Percentiles rank a stretch among this genome's conserved stretches.
These are phyloP conservation scores for Alternaria brassicicola DNA, from an alignment of 2,329 filamentous ascomycete genomes.

Conservation along the genomic window DNA sequence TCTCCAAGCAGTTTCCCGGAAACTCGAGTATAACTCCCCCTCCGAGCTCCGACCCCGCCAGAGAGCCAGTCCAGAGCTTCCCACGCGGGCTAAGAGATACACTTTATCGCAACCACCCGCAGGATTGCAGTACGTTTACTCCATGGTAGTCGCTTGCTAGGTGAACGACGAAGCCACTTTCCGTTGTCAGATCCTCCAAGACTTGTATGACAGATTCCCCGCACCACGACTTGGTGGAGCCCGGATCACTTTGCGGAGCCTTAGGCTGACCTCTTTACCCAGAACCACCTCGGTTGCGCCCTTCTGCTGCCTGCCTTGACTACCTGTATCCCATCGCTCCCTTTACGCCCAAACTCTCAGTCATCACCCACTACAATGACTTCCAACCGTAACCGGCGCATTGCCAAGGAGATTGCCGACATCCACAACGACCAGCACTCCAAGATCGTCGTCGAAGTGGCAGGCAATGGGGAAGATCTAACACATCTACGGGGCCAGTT, in stretches of 20 bases:
- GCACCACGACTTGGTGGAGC: conserved; percentile 5
- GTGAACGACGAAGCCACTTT: background rate
- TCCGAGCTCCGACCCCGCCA: conserved; percentile 13
- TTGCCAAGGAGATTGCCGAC: conserved; percentile 78
- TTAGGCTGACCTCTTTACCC: conserved; percentile 16
- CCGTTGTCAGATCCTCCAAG: conserved; percentile 17
- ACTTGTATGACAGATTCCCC: conserved; percentile 9
- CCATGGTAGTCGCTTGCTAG: background rate
- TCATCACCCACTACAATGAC: conserved; percentile 52
- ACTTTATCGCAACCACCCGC: background rate
- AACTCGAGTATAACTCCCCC: background rate
- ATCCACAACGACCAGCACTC: conserved; percentile 77
- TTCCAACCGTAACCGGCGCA: conserved; percentile 64
- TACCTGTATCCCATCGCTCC: conserved; percentile 4
- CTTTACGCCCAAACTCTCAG: background rate
- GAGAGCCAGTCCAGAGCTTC: conserved; percentile 8
- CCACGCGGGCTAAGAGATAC: conserved; percentile 22
- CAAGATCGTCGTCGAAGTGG: conserved; percentile 72
- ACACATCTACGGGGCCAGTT: conserved; percentile 85
- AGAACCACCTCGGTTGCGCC: conserved; percentile 10
- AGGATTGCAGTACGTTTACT: background rate
- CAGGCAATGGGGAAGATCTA: conserved; percentile 70
- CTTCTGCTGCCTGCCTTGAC: conserved; percentile 9
- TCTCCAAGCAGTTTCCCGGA: background rate
- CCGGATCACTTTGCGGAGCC: conserved; percentile 5